phyloP scores from a whole-genome alignment of 2,329 filamentous ascomycete genomes.

The Myriosclerotinia duriaeana region DNA sequence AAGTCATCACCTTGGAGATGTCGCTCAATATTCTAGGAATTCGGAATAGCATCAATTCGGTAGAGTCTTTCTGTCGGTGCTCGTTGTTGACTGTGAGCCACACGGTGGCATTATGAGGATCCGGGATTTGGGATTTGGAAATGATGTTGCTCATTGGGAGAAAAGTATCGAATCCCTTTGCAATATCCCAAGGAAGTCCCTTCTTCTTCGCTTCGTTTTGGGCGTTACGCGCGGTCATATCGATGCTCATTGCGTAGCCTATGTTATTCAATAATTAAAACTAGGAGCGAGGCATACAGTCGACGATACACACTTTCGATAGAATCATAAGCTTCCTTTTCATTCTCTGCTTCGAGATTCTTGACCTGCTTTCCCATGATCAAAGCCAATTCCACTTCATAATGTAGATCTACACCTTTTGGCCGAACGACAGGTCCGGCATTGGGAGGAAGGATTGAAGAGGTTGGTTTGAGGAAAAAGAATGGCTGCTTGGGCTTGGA shows the following conservation, averaged over 20 bases:
- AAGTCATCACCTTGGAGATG: constrained; percentile 91
- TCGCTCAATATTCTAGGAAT: constrained; percentile 86
- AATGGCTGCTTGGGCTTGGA: constrained; percentile 89
- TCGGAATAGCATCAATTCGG: constrained; percentile 89
- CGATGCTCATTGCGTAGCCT: constrained; percentile 89
- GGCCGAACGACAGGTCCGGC: constrained; percentile 80
- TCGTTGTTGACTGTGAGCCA: constrained; percentile 82
- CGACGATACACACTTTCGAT: constrained; percentile 64
- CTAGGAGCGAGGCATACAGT: neutral
- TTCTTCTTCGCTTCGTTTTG: constrained; percentile 98
- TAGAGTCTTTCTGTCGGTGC: constrained; percentile 79
- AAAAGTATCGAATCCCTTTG: constrained; percentile 98
- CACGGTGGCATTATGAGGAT: constrained; percentile 86
- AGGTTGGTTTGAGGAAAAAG: constrained; percentile 96
- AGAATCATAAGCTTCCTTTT: constrained; percentile 72
- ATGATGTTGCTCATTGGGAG: constrained; percentile 82
- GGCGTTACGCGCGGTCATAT: constrained; percentile 94
- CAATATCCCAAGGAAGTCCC: constrained; percentile 92
- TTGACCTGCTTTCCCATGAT: constrained; percentile 79
- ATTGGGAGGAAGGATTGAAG: constrained; percentile 76
- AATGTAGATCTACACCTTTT: constrained; percentile 81
- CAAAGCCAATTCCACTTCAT: constrained; percentile 90
- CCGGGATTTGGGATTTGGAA: constrained; percentile 72
- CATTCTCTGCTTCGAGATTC: constrained; percentile 73
- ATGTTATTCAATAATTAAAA: constrained; percentile 27